Base-by-base conservation (phyloP, 1,139 yeast genomes). In the Arxiozyma slooffiae region DNA sequence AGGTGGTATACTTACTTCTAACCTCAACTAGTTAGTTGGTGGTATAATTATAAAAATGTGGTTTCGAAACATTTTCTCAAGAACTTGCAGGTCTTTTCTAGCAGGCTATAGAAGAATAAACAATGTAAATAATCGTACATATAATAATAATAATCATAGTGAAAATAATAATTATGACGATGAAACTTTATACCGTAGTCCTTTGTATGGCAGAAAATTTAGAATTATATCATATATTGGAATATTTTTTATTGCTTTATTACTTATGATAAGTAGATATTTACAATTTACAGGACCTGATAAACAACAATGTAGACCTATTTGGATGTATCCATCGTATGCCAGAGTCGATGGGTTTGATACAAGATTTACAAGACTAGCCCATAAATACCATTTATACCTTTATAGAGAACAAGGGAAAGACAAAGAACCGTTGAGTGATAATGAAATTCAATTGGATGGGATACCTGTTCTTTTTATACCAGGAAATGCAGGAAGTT, bases 401-500 rank as follows among this genome's bases (percentile, higher is more conserved):
- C 72, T 89, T 8, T 94, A 92, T 67, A 70, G 92, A 53, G 94
- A 85, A 60, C 88, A 82, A 57, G 82, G 80, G 1, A 73, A 79
- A 53, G 98, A 92, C 64, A 71, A 71, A 2, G 71, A 73, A 48
- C 80, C 86, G 40, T 62, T 69, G 24, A 69, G 71, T 16, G 69
- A 70, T 39, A 66, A 66, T 9, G 68, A 68, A 11, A 62, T 71
- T 17, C 68, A 67, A 11, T 65, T 84, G 37, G 76, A 75, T 48
- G 98, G 97, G 0, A 76, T 84, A 1, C 99, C 99, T 0, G 88
- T 87, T 1, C 70, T 94, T 21, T 94, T 94, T 63, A 85, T 94
- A 40, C 98, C 98, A 0, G 99, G 99, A 0, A 94, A 94, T 64
- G 98, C 98, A 0, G 98, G 99, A 1, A 85, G 95, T 56, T 89